Conservation (phyloP, 768 basidiomycete species). For the Pleurotus giganteus region DNA sequence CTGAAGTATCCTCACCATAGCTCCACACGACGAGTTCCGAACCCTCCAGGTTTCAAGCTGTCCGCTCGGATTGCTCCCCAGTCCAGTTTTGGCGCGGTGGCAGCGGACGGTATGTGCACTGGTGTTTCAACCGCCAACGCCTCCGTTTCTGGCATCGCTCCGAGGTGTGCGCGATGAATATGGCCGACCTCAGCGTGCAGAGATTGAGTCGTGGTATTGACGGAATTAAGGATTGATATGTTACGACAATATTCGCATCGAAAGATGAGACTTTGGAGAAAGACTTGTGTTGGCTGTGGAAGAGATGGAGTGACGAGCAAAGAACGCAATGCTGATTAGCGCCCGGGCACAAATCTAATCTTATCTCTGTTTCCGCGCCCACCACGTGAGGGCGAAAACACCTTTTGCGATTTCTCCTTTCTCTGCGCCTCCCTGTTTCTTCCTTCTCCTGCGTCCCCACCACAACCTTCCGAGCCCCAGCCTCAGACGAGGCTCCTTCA, state of each 20-base stretch:
- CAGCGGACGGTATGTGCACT: background rate
- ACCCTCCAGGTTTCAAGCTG: constrained; percentile 46
- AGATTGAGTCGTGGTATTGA: too few species aligned
- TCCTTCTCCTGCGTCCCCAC: background rate
- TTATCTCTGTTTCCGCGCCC: constrained; percentile 1
- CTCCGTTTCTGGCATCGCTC: too few species aligned
- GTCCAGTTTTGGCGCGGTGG: constrained; percentile 17
- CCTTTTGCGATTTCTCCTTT: background rate
- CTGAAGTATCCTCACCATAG: constrained; percentile 52
- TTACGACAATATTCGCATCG: too few species aligned
- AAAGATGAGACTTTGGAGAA: too few species aligned
- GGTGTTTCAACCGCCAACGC: too few species aligned
- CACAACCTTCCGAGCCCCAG: background rate
- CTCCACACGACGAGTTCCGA: constrained; percentile 37
- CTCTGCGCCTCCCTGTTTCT: background rate
- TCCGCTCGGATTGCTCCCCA: constrained; percentile 28
- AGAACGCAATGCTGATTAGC: too few species aligned
- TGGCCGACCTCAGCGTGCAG: too few species aligned
- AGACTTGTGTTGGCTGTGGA: too few species aligned
- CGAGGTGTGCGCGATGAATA: too few species aligned
- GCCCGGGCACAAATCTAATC: constrained; percentile 6
- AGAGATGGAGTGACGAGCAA: too few species aligned
- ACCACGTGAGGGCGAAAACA: background rate
- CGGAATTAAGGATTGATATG: too few species aligned
- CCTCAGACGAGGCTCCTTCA: background rate